Percentiles rank a stretch among this genome's conserved stretches.
These are phyloP conservation scores for Boehmeria nivea DNA, from an alignment of 306 rosid species.

Conservation along the genomic window DNA sequence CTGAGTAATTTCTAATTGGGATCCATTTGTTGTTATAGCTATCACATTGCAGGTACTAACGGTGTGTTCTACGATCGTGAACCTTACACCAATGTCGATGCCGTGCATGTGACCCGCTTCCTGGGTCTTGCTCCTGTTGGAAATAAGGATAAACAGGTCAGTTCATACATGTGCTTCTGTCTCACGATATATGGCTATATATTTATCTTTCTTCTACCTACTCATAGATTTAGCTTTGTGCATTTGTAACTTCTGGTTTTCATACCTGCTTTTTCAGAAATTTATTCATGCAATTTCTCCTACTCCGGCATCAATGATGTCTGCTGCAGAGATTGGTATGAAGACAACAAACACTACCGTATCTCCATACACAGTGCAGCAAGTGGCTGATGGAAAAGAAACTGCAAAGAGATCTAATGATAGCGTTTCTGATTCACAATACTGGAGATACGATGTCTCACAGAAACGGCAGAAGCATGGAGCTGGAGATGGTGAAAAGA, in stretches of 20 bases:
- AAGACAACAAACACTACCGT: slow-evolving; percentile 62
- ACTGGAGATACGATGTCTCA: slow-evolving; percentile 94
- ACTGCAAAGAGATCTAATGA: slow-evolving; percentile 56
- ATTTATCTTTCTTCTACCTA: neutral
- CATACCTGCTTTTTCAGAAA: slow-evolving; percentile 53
- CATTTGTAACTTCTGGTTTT: slow-evolving; percentile 19
- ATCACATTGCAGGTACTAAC: slow-evolving; percentile 88
- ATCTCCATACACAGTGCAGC: slow-evolving; percentile 62
- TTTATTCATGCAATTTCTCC: slow-evolving; percentile 97
- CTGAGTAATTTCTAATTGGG: slow-evolving; percentile 15
- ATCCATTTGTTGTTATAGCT: slow-evolving; percentile 44
- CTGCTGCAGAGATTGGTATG: slow-evolving; percentile 66
- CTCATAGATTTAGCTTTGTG: slow-evolving; percentile 15
- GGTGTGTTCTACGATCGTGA: slow-evolving; percentile 82
- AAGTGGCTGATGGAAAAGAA: slow-evolving; percentile 33
- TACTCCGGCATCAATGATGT: slow-evolving; percentile 78
- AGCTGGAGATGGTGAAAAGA: slow-evolving; percentile 49
- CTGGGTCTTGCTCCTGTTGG: slow-evolving; percentile 92
- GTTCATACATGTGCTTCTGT: neutral
- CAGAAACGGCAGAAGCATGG: slow-evolving; percentile 73
- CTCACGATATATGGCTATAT: neutral
- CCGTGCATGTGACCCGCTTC: slow-evolving; percentile 88
- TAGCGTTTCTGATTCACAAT: slow-evolving; percentile 58
- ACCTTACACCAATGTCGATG: slow-evolving; percentile 82
- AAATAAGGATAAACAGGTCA: slow-evolving; percentile 91